Evolutionary conservation across 495 filamentous ascomycete genomes (phyloP), one percentile per base, ranked within the genome.

Genomic region (Podospora pseudocomata): DNA sequence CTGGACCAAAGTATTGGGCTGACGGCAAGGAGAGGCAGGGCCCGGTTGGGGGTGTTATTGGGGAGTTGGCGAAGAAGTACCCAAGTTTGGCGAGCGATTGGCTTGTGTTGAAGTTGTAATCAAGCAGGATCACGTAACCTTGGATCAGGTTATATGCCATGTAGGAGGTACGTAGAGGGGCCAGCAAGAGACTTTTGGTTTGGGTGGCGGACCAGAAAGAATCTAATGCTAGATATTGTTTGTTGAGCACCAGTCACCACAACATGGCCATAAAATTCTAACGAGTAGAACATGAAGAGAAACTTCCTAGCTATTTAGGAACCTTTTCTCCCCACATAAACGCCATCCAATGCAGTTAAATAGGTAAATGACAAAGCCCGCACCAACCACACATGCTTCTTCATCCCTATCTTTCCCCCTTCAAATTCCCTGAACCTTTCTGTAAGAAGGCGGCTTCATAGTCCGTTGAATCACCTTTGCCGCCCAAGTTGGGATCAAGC

Each of bases 371-470:
- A 30, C 64, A 64, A 66, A 60, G 59, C 49, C 28, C 39, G 9
- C 53, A 18, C 70, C 65, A 75, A 59, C 68, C 60, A 60, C 56
- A 67, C 39, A 13, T 16, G 39, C 39, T 49, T 16, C 15, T 49
- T 16, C 18, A 73, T 60, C 60, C 58, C 30, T 26, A 15, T 61
- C 23, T 34, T 63, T 18, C 28, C 13, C 28, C 3, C 34, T 39
- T n/a, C 20, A 82, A 64, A 78, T 80, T n/a, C 81, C 93, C 78
- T 91, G 90, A 19, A 99, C 94, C 82, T 99, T 99, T 68, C 95
- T 84, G 82, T 96, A 97, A 76, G 90, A 95, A n/a, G 93, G 92
- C 64, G 95, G 96, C 74, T 88, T 92, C 83, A 96, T 88, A 64
- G 86, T 91, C 74, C 93, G 86, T 76, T 90, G 83, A 65, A 97